These are phyloP conservation scores for Beverwykella pulmonaria DNA, from an alignment of 495 filamentous ascomycete genomes.

Conservation along the genomic window DNA sequence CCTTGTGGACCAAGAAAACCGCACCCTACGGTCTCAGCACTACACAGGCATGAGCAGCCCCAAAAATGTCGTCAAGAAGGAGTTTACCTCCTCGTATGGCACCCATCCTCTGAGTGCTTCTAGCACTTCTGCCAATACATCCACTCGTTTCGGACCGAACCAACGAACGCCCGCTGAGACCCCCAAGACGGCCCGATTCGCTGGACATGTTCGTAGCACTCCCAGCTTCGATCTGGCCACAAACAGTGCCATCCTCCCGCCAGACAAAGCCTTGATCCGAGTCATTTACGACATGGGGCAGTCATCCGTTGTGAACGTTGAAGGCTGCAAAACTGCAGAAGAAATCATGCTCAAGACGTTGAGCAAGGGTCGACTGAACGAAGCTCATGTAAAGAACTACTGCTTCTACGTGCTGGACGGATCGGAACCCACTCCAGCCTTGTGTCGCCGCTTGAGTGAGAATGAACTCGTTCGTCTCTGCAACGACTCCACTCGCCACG, in stretches of 20 bases:
- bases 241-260: constrained; percentile 65
- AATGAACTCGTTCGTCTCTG: constrained; percentile 85
- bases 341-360: constrained; percentile 85
- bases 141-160: constrained; percentile 13
- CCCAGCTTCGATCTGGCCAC: constrained; percentile 74
- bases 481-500: constrained; percentile 69
- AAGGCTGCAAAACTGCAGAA: constrained; percentile 84
- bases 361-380: constrained; percentile 68
- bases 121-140: constrained; percentile 13
- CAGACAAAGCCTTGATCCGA: constrained; percentile 78
- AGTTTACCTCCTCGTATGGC: constrained; percentile 58
- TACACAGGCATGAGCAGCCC: constrained; percentile 56
- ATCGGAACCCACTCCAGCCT: constrained; percentile 73
- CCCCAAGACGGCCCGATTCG: constrained; percentile 48
- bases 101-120: constrained; percentile 44
- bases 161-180: constrained; percentile 42
- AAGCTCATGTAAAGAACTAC: constrained; percentile 51
- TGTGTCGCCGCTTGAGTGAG: constrained; percentile 79
- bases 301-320: constrained; percentile 86
- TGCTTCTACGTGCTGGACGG: constrained; percentile 67
- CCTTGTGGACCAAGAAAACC: constrained; percentile 57
- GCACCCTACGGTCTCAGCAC: constrained; percentile 51
- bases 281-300: constrained; percentile 84
- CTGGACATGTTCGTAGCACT: constrained; percentile 61
- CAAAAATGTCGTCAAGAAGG: constrained; percentile 53